These are phyloP conservation scores for Quercus tomentella DNA, from an alignment of 331 rosid genomes.

Conservation along the genomic window DNA sequence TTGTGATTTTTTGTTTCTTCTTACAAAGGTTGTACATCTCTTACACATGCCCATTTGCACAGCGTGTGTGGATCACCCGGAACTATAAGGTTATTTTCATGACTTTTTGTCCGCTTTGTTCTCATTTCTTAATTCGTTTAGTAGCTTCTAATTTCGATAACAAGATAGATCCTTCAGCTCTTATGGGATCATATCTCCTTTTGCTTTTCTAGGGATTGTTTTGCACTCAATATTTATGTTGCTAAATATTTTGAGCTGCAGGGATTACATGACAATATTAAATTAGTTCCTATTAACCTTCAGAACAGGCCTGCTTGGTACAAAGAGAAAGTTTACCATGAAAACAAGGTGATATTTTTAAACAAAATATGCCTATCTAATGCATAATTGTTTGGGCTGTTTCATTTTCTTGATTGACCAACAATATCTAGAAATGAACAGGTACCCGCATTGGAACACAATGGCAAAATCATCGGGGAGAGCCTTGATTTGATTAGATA, in stretches of 20 bases:
- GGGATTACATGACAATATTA: slow-evolving; percentile 46
- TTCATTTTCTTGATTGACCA: neutral
- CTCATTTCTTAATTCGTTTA: neutral
- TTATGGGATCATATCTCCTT: neutral
- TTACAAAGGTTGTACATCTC: slow-evolving; percentile 13
- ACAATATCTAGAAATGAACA: slow-evolving; percentile 7
- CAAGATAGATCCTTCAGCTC: neutral
- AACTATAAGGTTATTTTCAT: neutral
- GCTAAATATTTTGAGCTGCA: slow-evolving; percentile 3
- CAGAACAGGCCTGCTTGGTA: slow-evolving; percentile 53
- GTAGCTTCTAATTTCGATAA: neutral
- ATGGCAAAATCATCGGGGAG: slow-evolving; percentile 77
- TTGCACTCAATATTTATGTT: too few relatives aligned
- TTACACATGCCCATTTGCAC: slow-evolving; percentile 10
- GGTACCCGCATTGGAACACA: slow-evolving; percentile 93
- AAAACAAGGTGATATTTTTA: slow-evolving; percentile 48
- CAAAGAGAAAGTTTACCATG: slow-evolving; percentile 61
- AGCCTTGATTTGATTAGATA: slow-evolving; percentile 88
- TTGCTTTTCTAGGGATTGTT: neutral
- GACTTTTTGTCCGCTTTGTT: neutral
- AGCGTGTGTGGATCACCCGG: too few relatives aligned
- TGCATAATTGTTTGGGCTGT: neutral
- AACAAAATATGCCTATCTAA: neutral
- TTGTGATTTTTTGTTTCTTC: neutral
- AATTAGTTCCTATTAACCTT: slow-evolving; percentile 39